Evolutionary conservation across 495 filamentous ascomycete species (phyloP).

Genomic region (Aspergillus panamensis): DNA sequence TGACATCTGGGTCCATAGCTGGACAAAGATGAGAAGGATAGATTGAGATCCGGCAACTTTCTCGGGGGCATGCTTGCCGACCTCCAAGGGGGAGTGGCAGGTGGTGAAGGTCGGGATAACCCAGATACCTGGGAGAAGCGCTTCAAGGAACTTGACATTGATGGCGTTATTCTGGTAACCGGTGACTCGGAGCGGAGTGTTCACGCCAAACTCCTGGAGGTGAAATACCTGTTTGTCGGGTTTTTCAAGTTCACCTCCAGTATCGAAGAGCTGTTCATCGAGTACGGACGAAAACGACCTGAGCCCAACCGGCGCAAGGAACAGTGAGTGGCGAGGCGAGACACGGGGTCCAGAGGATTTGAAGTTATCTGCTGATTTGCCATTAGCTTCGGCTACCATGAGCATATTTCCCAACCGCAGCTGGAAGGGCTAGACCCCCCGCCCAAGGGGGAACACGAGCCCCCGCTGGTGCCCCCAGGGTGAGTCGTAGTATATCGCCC

Average conservation of each 20-base stretch:
- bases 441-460: conserved; percentile 12
- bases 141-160: conserved; percentile 2
- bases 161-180: conserved; percentile 11
- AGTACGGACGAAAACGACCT: conserved; percentile 1
- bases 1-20: background rate
- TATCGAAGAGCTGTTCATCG: background rate
- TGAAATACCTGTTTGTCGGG: conserved; percentile 1
- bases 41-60: background rate
- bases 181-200: conserved; percentile 3
- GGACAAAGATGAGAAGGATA: conserved; percentile 1
- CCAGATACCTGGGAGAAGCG: conserved; percentile 1
- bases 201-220: background rate
- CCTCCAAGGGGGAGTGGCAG: conserved; percentile 1
- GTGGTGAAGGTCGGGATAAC: conserved; percentile 6
- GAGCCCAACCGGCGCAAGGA: conserved; percentile 14
- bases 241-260: background rate
- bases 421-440: conserved; percentile 27
- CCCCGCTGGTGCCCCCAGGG: conserved; percentile 21
- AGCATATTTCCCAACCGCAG: conserved; percentile 30
- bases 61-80: conserved; percentile 15
- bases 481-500: conserved; percentile 13
- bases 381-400: conserved; percentile 32
- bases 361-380: background rate
- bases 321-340: conserved; percentile 11
- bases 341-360: background rate